Evolutionary conservation across 129 eudicot genomes (phyloP).

Genomic region (Pulicaria dysenterica): DNA sequence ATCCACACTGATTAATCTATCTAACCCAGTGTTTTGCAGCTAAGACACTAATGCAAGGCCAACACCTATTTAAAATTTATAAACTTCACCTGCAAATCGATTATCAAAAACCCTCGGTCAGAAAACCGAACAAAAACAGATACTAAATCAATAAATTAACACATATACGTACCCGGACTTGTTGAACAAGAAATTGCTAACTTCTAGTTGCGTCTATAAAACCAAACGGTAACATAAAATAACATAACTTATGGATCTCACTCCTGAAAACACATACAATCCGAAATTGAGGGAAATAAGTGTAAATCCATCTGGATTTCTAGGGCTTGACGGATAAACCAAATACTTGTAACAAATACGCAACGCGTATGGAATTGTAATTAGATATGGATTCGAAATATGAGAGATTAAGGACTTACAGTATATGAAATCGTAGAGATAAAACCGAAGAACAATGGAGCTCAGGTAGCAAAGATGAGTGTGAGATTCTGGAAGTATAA

Average conservation of each 20-base stretch:
- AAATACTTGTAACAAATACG: neutral
- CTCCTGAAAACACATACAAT: neutral
- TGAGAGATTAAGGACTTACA: constrained; percentile 29
- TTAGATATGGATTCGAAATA: neutral
- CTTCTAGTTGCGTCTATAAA: constrained; percentile 6
- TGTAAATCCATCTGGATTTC: constrained; percentile 21
- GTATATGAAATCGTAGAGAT: constrained; percentile 31
- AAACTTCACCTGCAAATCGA: constrained; percentile 27
- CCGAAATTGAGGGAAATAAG: constrained; percentile 14
- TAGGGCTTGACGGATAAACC: constrained; percentile 25
- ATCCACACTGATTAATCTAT: constrained; percentile 24
- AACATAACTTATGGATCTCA: constrained; percentile 18
- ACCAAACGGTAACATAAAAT: neutral
- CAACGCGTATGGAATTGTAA: neutral
- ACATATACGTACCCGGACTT: neutral
- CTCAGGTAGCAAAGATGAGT: constrained; percentile 28
- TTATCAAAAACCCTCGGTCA: neutral
- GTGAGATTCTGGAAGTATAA: constrained; percentile 26
- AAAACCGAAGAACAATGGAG: constrained; percentile 29
- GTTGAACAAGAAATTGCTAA: neutral
- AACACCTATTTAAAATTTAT: neutral
- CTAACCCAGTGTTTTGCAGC: constrained; percentile 11
- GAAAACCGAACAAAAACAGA: constrained; percentile 12
- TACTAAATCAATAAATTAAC: constrained; percentile 26
- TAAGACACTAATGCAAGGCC: constrained; percentile 25